Percentiles rank a stretch among this genome's conserved stretches.
Evolutionary conservation across 495 filamentous ascomycete genomes (phyloP).

Genomic region (Penicillium maclennaniae): DNA sequence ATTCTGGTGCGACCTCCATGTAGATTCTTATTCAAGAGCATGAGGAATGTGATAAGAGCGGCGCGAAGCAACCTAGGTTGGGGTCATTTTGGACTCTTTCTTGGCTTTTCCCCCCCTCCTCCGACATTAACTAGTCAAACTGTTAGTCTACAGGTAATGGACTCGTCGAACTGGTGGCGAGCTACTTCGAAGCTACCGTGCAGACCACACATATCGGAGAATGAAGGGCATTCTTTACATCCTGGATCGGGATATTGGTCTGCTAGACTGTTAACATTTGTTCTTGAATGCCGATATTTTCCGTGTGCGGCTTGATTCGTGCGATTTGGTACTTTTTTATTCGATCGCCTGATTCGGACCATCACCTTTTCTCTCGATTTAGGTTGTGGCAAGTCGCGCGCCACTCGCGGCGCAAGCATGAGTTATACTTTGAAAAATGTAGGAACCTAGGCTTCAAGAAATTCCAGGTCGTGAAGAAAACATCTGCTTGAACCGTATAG

Average conservation of each 20-base stretch:
- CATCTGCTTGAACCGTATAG: slow-evolving; percentile 9
- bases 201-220: neutral
- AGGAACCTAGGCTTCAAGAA: neutral
- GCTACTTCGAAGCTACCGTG: neutral
- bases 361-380: slow-evolving; percentile 6
- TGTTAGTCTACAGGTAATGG: neutral
- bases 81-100: neutral
- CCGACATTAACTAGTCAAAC: neutral
- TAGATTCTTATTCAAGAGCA: neutral
- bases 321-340: neutral
- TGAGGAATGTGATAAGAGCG: neutral
- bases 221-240: neutral
- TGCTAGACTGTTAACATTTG: neutral
- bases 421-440: neutral
- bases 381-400: slow-evolving; percentile 13
- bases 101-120: no score
- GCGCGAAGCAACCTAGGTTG: neutral
- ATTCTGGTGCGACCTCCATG: slow-evolving; percentile 4
- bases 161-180: neutral
- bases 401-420: slow-evolving; percentile 6
- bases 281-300: neutral
- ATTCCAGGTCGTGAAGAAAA: neutral
- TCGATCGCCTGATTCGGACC: neutral
- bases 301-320: slow-evolving; percentile 1
- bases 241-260: neutral